Percentiles rank a stretch among this genome's conserved stretches.
Evolutionary conservation across 352 stramenopile species (phyloP).

Genomic region (Phytophthora pistaciae): DNA sequence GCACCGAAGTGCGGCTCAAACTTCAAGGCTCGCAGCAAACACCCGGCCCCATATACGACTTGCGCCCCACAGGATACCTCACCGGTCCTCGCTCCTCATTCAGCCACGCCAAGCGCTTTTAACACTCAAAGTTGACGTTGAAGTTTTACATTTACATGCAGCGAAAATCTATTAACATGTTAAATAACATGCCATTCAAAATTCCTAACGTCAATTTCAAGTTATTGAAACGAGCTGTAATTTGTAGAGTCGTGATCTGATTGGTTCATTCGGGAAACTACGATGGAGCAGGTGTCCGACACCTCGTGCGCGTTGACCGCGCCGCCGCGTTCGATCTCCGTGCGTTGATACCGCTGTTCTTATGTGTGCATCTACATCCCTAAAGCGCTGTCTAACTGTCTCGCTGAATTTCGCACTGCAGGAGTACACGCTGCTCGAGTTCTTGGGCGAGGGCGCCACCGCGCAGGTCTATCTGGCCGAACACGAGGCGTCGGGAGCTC

Average conservation of each 20-base stretch:
- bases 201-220: not conserved
- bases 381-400: conserved; percentile 7
- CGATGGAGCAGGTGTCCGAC: conserved; percentile 9
- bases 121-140: conserved; percentile 16
- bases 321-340: conserved; percentile 27
- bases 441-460: conserved; percentile 79
- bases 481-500: conserved; percentile 36
- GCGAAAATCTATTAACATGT: not conserved
- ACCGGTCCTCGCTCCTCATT: conserved; percentile 68
- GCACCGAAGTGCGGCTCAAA: conserved; percentile 65
- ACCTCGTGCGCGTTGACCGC: not conserved
- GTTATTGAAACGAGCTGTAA: not conserved
- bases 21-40: conserved; percentile 30
- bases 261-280: conserved; percentile 1
- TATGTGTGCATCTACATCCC: not conserved
- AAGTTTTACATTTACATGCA: conserved; percentile 2
- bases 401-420: conserved; percentile 12
- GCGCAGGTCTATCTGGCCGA: conserved; percentile 82
- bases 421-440: conserved; percentile 79
- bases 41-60: conserved; percentile 79
- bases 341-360: conserved; percentile 5
- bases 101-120: conserved; percentile 77
- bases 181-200: not conserved
- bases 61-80: conserved; percentile 66
- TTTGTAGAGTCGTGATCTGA: not conserved